Base-by-base conservation (phyloP, 2,329 filamentous ascomycete genomes). In the Scedosporium minutisporum region DNA sequence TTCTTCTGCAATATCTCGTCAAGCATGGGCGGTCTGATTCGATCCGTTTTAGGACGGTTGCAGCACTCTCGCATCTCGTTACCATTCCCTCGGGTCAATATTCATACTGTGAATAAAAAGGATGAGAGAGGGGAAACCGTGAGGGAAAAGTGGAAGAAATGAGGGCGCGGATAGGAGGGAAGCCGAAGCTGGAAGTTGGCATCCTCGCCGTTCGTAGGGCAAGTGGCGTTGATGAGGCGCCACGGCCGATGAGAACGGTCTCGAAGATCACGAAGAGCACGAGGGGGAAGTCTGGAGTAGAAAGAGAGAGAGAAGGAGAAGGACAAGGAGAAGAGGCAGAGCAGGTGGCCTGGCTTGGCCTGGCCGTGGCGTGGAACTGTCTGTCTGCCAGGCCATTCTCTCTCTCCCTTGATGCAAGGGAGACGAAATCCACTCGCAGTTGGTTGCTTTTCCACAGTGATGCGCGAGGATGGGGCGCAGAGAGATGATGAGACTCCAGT, bases 301-400 rank as follows among this genome's bases (percentile, higher is more conserved):
- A 18, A 23, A 48, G 44, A 48, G 44, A 48, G 12, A 18, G 16
- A 48, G n/a, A 48, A n/a, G 44, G 16, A 12, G 16, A 48, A 53
- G 21, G 18, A 59, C 65, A 64, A 65, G 68, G 12, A 25, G 51
- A 55, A 55, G 23, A 55, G 51, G 6, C 51, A 55, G 18, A 55
- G 18, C 5, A 23, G 23, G 51, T 55, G 48, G 23, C 4, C 48
- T 25, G 23, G 48, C 5, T 25, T 21, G 12, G 21, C 18, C 12
- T 16, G 51, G 51, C 51, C 51, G 18, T 5, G 51, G 23, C 18
- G 21, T 55, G 23, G 51, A 55, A 14, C 18, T 23, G 51, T 27
- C 51, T 21, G 18, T 7, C 44, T 14, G 51, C 51, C 18, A 55
- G 51, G 29, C 29, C 9, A 38, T 38, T 38, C 10, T 14, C 33